These are phyloP conservation scores for Monilinia aucupariae DNA, from an alignment of 2,329 filamentous ascomycete species.

Conservation along the genomic window DNA sequence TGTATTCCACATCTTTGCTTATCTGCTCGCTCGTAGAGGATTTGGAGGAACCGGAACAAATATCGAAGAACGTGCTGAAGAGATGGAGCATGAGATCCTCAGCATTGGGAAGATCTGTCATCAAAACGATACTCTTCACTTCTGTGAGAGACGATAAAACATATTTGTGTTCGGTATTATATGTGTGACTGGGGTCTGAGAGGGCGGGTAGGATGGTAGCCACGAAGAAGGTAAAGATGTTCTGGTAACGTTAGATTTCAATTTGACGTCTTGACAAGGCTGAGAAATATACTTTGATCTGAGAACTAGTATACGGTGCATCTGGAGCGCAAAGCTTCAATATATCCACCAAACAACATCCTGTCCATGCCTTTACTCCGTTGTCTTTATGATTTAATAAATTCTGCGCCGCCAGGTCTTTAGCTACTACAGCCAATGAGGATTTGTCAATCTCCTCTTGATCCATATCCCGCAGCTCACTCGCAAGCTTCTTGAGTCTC, in stretches of 20 bases:
- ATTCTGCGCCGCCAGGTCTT: slow-evolving; percentile 76
- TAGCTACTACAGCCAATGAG: slow-evolving; percentile 78
- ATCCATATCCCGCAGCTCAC: slow-evolving; percentile 79
- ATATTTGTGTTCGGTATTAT: slow-evolving; percentile 89
- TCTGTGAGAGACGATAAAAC: slow-evolving; percentile 83
- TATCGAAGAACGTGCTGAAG: slow-evolving; percentile 88
- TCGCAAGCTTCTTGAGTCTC: slow-evolving; percentile 72
- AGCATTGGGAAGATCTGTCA: slow-evolving; percentile 79
- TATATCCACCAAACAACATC: slow-evolving; percentile 88
- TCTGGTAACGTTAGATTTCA: slow-evolving; percentile 45
- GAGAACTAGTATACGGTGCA: slow-evolving; percentile 84
- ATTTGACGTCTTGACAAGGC: neutral
- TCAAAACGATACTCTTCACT: slow-evolving; percentile 88
- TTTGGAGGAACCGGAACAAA: slow-evolving; percentile 73
- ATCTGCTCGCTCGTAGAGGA: slow-evolving; percentile 72
- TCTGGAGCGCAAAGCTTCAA: slow-evolving; percentile 88
- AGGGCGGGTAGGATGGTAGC: slow-evolving; percentile 77
- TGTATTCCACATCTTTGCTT: slow-evolving; percentile 87
- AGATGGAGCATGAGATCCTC: slow-evolving; percentile 74
- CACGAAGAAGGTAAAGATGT: slow-evolving; percentile 88
- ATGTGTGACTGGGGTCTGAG: slow-evolving; percentile 79
- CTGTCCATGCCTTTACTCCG: slow-evolving; percentile 82
- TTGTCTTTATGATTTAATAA: slow-evolving; percentile 87
- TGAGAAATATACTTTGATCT: slow-evolving; percentile 67
- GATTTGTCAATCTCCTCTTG: slow-evolving; percentile 79